Conservation (phyloP, 2,329 filamentous ascomycete species). For the Podosphaera fusca region DNA sequence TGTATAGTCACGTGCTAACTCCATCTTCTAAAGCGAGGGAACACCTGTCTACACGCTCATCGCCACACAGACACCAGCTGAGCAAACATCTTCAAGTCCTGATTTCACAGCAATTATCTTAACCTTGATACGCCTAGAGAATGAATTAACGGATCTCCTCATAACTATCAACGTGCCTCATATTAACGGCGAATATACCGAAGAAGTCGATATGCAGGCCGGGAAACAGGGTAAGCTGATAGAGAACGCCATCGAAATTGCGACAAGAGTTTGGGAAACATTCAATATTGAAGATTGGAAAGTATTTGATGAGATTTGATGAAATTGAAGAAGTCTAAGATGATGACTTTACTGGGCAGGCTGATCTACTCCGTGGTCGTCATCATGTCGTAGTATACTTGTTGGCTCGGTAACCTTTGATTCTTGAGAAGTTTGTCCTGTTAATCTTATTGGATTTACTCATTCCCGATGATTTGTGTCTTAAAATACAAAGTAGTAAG, state of each 20-base stretch:
- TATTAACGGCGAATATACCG: conserved; percentile 48
- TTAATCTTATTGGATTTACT: no score
- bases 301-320: conserved; percentile 26
- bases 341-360: no score
- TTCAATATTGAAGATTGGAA: conserved; percentile 65
- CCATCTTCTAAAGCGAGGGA: conserved; percentile 18
- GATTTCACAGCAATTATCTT: conserved; percentile 54
- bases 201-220: conserved; percentile 42
- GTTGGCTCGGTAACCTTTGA: no score
- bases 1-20: conserved; percentile 6
- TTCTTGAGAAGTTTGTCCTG: no score
- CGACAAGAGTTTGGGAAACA: conserved; percentile 41
- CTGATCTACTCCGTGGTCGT: no score
- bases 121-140: conserved; percentile 52
- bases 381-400: no score
- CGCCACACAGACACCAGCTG: conserved; percentile 31
- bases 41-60: conserved; percentile 46
- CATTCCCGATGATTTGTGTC: no score
- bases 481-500: no score
- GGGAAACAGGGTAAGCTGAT: conserved; percentile 45
- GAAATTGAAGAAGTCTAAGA: background rate
- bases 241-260: conserved; percentile 44
- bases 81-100: conserved; percentile 17
- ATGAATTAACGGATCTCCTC: conserved; percentile 56
- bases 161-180: conserved; percentile 78